Evolutionary conservation across 257 asterid species (phyloP), one percentile per base, ranked within the genome.

Genomic region (Vinca minor): DNA sequence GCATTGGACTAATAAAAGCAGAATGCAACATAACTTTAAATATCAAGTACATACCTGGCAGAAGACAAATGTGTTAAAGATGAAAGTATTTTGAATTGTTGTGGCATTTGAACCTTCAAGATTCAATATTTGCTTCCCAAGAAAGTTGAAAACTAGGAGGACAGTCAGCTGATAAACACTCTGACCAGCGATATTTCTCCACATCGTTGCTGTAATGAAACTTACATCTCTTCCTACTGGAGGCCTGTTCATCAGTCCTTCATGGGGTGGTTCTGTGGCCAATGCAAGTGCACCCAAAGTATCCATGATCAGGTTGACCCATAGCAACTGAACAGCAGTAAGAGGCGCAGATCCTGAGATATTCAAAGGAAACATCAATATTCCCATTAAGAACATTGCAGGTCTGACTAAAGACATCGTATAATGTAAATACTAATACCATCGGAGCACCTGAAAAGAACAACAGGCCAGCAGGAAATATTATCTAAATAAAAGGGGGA

Each of bases 251-350:
- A 93, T 93, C 57, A 93, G 86, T 70, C 91, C 94, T 0, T 87
- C 96, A 36, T 87, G 82, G 67, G 99, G 97, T 21, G 95, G 97
- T 77, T 93, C 99, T 8, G 97, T 93, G 62, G 99, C 99, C 20
- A 93, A 84, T 45, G 99, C 99, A 59, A 93, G 88, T 64, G 99
- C 99, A 55, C 99, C 99, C 67, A 93, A 76, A 49, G 99, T 93
- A 79, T 93, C 99, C 99, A 93, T 93, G 44, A 93, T 93, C 68
- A 93, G 81, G 89, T 93, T 93, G 72, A 93, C 97, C 97, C 99
- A 93, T 1, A 93, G 95, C 86, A 93, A 76, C 75, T 93, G 99
- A 39, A 93, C 97, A 10, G 96, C 96, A 7, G 99, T 93, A 64
- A 93, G 96, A 58, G 99, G 99, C 62, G 97, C 99, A 18, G 97